Evolutionary conservation across 495 filamentous ascomycete genomes (phyloP), one percentile per base, ranked within the genome.

Genomic region (Pseudevernia furfuracea): DNA sequence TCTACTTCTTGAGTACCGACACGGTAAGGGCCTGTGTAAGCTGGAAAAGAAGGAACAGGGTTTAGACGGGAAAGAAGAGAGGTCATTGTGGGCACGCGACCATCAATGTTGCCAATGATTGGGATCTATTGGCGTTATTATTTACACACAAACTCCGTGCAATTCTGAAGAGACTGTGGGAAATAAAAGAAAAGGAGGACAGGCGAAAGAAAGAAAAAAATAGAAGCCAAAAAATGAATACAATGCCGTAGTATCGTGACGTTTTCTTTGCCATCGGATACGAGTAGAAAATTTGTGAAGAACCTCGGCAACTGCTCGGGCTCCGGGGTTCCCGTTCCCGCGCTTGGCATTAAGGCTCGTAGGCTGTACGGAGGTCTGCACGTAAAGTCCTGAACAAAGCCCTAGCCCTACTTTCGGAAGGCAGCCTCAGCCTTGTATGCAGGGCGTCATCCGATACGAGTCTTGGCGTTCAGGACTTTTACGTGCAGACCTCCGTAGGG

Each of bases 1-100:
- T 93, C 89, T 62, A 91, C 75, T 67, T 92, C 89, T 56, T 86
- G 74, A 6, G 87, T 85, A 62, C 90, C 90, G 48, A 92, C 89
- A 57, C 81, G 78, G 74, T 89, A 86, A 0, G 86, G 87, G 0
- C 90, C 89, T 0, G 85, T 81, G 69, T 89, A 90, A 0, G 79
- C 72, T 5, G 87, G 85, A 65, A 93, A 91, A 4, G 76, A 67
- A 5, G 87, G 88, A n/a, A 64, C 59, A 10, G 69, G 69, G 36
- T 68, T 71, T 32, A 71, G 30, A 38, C 49, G 61, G 23, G 59
- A 66, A 39, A 69, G 44, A 38, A 69, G 56, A 30, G 39, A 58
- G 8, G 62, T 34, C 66, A 65, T 68, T 41, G 37, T 64, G 34
- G 38, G 25, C 14, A 58, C 32, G 37, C 21, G 52, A 55, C 3